Conservation (phyloP, 352 stramenopile genomes). For the Globisporangium barbulae region DNA sequence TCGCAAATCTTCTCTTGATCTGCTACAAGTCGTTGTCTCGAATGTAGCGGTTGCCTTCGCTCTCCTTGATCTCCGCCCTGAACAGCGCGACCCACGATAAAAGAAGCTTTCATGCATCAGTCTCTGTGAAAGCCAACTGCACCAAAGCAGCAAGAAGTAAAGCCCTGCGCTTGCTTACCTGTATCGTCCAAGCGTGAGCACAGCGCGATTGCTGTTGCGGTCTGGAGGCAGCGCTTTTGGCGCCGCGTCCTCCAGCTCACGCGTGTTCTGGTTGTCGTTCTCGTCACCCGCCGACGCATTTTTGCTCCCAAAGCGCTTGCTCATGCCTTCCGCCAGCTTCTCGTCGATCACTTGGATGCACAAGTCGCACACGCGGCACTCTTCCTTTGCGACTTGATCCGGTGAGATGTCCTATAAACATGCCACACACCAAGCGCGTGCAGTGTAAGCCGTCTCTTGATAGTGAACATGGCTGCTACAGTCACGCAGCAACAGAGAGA, state of each 20-base stretch:
- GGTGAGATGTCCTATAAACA: slow-evolving; percentile 52
- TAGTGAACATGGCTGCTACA: not conserved
- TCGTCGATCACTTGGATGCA: slow-evolving; percentile 86
- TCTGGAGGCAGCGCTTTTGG: slow-evolving; percentile 36
- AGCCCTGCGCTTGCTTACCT: slow-evolving; percentile 30
- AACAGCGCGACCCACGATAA: not conserved
- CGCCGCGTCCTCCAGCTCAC: slow-evolving; percentile 23
- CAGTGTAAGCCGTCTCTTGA: not conserved
- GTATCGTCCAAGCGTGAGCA: slow-evolving; percentile 83
- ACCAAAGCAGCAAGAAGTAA: not conserved
- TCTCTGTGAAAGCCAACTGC: not conserved
- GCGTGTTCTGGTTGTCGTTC: slow-evolving; percentile 33
- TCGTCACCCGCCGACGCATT: slow-evolving; percentile 18
- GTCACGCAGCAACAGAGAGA: too few relatives aligned
- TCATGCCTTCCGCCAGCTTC: slow-evolving; percentile 73
- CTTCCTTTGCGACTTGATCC: slow-evolving; percentile 55
- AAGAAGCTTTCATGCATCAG: not conserved
- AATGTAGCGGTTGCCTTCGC: slow-evolving; percentile 87
- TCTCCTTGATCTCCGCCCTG: slow-evolving; percentile 88
- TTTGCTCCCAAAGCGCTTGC: slow-evolving; percentile 64
- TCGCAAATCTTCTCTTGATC: not conserved
- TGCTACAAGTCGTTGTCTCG: slow-evolving; percentile 75
- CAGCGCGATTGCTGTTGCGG: slow-evolving; percentile 54
- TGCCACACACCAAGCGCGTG: not conserved
- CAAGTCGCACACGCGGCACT: slow-evolving; percentile 73